Evolutionary conservation across 1,284 basidiomycete genomes (phyloP).

Genomic region (Trichosporon ovoides): DNA sequence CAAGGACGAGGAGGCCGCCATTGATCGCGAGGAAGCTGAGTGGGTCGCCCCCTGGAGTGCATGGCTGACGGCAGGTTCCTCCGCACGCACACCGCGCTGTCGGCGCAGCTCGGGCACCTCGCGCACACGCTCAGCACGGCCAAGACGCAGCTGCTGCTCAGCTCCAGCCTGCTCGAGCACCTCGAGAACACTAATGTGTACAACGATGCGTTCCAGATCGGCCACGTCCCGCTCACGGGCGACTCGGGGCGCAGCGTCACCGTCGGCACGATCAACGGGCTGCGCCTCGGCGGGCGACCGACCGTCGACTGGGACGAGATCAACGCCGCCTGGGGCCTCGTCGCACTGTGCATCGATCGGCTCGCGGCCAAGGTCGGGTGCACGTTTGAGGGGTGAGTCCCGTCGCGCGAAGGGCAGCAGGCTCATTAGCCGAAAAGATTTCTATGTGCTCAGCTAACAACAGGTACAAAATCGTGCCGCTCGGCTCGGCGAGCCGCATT

Average conservation of each 20-base stretch:
- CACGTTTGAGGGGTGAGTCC: conserved; percentile 70
- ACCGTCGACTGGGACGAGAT: conserved; percentile 98
- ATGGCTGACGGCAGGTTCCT: conserved; percentile 50
- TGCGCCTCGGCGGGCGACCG: conserved; percentile 77
- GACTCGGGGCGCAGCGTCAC: conserved; percentile 50
- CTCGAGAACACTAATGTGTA: conserved; percentile 94
- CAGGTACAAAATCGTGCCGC: conserved; percentile 81
- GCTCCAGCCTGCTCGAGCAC: conserved; percentile 49
- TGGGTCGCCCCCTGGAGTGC: conserved; percentile 45
- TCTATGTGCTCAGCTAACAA: neutral
- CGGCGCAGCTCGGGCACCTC: conserved; percentile 24
- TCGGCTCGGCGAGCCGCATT: conserved; percentile 88
- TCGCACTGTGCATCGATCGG: conserved; percentile 82
- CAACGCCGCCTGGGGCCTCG: conserved; percentile 98
- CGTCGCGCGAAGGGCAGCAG: too few relatives aligned
- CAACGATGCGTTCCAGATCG: conserved; percentile 97
- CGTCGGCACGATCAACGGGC: conserved; percentile 91
- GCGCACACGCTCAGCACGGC: conserved; percentile 25
- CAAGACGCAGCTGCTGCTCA: conserved; percentile 42
- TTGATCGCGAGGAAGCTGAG: conserved; percentile 70
- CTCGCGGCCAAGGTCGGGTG: conserved; percentile 83
- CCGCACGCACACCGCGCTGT: conserved; percentile 25
- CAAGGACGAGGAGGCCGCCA: conserved; percentile 62
- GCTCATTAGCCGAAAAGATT: neutral
- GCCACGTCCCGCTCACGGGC: conserved; percentile 55